Evolutionary conservation across 1,139 yeast species (phyloP).

Genomic region (Lodderomyces parapsilosis): DNA sequence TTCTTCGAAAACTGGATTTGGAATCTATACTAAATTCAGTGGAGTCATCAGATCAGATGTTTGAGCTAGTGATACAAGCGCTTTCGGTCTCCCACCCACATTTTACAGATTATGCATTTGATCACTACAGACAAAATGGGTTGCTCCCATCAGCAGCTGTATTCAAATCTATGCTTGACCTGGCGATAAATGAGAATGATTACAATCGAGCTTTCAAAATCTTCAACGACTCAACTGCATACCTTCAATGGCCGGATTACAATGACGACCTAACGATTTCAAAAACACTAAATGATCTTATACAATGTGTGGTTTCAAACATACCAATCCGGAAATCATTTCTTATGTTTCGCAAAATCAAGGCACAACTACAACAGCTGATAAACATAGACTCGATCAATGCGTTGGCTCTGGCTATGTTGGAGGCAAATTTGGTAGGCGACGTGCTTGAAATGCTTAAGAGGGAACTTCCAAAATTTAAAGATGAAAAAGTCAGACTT

Average conservation of each 20-base stretch:
- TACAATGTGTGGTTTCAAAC: conserved; percentile 22
- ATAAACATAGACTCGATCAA: conserved; percentile 43
- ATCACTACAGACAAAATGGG: not conserved
- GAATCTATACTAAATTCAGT: conserved; percentile 1
- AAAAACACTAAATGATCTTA: conserved; percentile 33
- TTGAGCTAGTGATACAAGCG: conserved; percentile 3
- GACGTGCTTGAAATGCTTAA: conserved; percentile 60
- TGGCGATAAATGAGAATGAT: conserved; percentile 23
- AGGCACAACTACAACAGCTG: conserved; percentile 35
- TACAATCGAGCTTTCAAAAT: conserved; percentile 25
- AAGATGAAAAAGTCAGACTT: conserved; percentile 29
- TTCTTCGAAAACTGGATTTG: not conserved
- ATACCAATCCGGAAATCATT: conserved; percentile 26
- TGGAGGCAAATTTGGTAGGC: conserved; percentile 49
- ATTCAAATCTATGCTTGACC: conserved; percentile 26
- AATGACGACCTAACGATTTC: conserved; percentile 29
- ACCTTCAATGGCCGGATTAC: conserved; percentile 29
- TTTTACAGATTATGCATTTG: not conserved
- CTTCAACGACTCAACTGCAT: conserved; percentile 18
- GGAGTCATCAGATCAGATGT: not conserved
- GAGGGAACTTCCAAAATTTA: conserved; percentile 55
- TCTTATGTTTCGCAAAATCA: conserved; percentile 34
- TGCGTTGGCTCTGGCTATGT: conserved; percentile 45
- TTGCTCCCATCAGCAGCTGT: not conserved
- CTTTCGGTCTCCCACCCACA: not conserved